These are phyloP conservation scores for Sapria himalayana DNA, from an alignment of 345 rosid species.

Conservation along the genomic window DNA sequence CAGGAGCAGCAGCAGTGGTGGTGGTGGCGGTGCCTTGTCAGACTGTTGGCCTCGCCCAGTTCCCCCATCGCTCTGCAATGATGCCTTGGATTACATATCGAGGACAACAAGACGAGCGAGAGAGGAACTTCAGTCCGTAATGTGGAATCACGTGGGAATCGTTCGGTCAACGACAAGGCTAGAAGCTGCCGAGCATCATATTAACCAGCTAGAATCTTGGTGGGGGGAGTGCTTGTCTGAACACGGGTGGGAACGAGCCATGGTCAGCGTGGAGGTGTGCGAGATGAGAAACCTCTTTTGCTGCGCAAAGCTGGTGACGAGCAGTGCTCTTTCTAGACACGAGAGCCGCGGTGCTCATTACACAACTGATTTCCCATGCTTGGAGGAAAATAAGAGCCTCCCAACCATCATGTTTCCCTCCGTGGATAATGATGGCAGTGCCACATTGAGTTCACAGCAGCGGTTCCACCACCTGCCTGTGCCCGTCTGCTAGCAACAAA, in stretches of 20 bases:
- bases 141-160: slow-evolving; percentile 87
- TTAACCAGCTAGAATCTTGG: slow-evolving; percentile 36
- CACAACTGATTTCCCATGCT: slow-evolving; percentile 57
- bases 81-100: slow-evolving; percentile 21
- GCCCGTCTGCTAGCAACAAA: slow-evolving; percentile 6
- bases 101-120: slow-evolving; percentile 38
- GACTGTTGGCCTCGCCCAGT: slow-evolving; percentile 50
- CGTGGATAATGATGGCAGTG: no score
- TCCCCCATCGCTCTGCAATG: slow-evolving; percentile 25
- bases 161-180: slow-evolving; percentile 69
- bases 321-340: slow-evolving; percentile 77
- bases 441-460: slow-evolving; percentile 81
- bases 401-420: slow-evolving; percentile 72
- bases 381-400: slow-evolving; percentile 75
- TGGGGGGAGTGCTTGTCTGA: slow-evolving; percentile 73
- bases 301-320: slow-evolving; percentile 77
- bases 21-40: no score
- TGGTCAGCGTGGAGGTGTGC: slow-evolving; percentile 74
- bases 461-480: slow-evolving; percentile 10
- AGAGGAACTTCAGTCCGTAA: slow-evolving; percentile 57
- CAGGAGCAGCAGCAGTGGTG: slow-evolving; percentile 22
- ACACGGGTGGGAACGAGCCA: slow-evolving; percentile 69
- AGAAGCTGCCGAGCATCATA: slow-evolving; percentile 30
- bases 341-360: slow-evolving; percentile 96
- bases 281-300: slow-evolving; percentile 92